These are phyloP conservation scores for Trichosporon sp. DNA, from an alignment of 1,284 basidiomycete genomes.

Conservation along the genomic window DNA sequence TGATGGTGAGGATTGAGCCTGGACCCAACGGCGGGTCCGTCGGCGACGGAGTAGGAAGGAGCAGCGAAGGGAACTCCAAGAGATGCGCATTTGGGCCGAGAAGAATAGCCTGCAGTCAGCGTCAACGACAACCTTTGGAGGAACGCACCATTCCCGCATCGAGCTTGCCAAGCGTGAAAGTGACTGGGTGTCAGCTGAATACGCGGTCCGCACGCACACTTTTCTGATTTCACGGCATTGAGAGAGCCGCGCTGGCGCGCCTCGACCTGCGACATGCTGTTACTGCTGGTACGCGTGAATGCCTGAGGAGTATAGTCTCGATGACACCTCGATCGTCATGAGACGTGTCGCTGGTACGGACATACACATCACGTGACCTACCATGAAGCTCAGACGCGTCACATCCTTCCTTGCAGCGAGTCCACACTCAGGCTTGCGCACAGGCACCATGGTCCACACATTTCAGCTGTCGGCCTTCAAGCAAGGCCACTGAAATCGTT, in stretches of 20 bases:
- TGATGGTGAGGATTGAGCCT: constrained; percentile 95
- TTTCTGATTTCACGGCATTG: constrained; percentile 29
- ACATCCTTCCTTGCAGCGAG: neutral
- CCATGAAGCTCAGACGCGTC: neutral
- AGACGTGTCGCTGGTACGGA: neutral
- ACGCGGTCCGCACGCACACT: constrained; percentile 25
- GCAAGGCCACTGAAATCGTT: too few relatives aligned
- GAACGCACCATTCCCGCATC: constrained; percentile 58
- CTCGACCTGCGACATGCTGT: constrained; percentile 18
- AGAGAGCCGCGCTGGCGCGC: constrained; percentile 3
- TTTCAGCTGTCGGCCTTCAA: too few relatives aligned
- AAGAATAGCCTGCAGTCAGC: constrained; percentile 62
- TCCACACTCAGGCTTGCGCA: too few relatives aligned
- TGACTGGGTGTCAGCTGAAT: constrained; percentile 49
- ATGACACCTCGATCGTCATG: neutral
- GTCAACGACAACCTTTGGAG: neutral
- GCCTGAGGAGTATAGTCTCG: neutral
- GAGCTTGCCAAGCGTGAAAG: constrained; percentile 72
- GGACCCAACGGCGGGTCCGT: constrained; percentile 73
- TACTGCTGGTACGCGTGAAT: neutral
- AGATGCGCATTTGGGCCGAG: constrained; percentile 88
- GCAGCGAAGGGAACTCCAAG: constrained; percentile 91
- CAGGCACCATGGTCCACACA: too few relatives aligned
- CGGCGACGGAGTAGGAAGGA: constrained; percentile 65
- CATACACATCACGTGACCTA: neutral